Conservation (phyloP, 805 yeast species). For the Candida berthetii region DNA sequence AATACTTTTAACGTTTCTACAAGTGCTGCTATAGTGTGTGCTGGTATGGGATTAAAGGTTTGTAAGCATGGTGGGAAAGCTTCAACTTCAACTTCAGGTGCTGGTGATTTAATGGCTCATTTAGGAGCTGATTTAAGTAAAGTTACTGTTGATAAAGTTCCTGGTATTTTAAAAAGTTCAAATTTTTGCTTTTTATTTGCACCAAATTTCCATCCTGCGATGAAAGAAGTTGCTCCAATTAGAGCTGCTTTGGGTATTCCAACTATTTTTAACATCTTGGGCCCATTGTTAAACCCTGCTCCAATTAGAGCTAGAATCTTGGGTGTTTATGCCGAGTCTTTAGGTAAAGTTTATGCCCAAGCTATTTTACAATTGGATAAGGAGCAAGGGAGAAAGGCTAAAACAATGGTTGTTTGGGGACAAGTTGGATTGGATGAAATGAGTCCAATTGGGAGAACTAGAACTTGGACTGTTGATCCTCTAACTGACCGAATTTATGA, state of each 20-base stretch:
- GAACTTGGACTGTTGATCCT: slow-evolving; percentile 66
- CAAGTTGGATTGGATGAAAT: slow-evolving; percentile 89
- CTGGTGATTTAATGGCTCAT: slow-evolving; percentile 78
- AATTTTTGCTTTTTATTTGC: slow-evolving; percentile 75
- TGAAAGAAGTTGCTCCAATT: slow-evolving; percentile 77
- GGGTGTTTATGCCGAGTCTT: slow-evolving; percentile 77
- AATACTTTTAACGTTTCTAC: slow-evolving; percentile 96
- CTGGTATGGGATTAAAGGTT: slow-evolving; percentile 77
- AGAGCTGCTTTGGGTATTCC: slow-evolving; percentile 82
- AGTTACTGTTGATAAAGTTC: slow-evolving; percentile 58
- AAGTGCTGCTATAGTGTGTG: slow-evolving; percentile 88
- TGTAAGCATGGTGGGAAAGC: slow-evolving; percentile 99
- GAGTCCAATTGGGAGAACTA: slow-evolving; percentile 80
- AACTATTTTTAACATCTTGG: slow-evolving; percentile 88
- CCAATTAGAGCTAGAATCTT: slow-evolving; percentile 73
- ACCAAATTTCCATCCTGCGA: slow-evolving; percentile 89
- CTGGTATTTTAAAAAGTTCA: slow-evolving; percentile 43
- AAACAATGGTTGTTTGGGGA: slow-evolving; percentile 90
- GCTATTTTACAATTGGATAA: slow-evolving; percentile 64
- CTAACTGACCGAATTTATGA: slow-evolving; percentile 33
- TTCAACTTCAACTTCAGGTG: slow-evolving; percentile 86
- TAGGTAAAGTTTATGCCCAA: slow-evolving; percentile 82
- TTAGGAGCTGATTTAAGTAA: slow-evolving; percentile 80
- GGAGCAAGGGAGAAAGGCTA: slow-evolving; percentile 33
- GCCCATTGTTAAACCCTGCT: slow-evolving; percentile 92